Conservation (phyloP, 345 rosid species). For the Lepidium sativum region DNA sequence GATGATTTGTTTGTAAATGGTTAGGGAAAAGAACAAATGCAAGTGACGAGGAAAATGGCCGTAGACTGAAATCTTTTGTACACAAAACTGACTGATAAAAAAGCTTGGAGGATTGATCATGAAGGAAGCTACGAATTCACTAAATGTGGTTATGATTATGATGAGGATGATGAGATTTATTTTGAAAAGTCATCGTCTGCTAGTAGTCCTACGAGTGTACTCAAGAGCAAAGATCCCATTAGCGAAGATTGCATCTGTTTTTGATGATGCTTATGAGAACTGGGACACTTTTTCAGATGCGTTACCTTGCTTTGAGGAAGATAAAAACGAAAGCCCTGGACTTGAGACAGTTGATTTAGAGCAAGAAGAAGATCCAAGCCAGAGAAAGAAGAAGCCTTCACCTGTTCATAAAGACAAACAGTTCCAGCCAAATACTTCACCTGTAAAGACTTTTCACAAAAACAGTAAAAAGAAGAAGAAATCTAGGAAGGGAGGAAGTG, state of each 20-base stretch:
- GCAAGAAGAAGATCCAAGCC: conserved; percentile 9
- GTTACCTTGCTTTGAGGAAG: conserved; percentile 14
- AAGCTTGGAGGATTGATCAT: conserved; percentile 1
- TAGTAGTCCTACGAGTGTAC: conserved; percentile 24
- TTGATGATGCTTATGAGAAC: conserved; percentile 26
- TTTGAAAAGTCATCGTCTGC: conserved; percentile 11
- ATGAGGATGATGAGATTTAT: conserved; percentile 15
- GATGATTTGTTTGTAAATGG: not conserved
- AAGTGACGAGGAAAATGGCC: not conserved
- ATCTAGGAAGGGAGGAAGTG: conserved; percentile 3
- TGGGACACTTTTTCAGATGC: conserved; percentile 36
- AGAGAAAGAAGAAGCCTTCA: not conserved
- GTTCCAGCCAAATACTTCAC: not conserved
- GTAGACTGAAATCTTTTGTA: not conserved
- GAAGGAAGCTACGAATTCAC: not conserved
- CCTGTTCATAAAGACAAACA: not conserved
- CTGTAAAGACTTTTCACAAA: not conserved
- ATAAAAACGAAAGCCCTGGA: not conserved
- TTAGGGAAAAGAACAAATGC: conserved; percentile 1
- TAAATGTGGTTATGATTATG: too few relatives aligned
- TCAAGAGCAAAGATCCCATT: conserved; percentile 14
- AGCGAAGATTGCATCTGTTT: conserved; percentile 15
- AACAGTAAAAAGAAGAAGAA: conserved; percentile 14
- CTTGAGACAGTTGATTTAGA: conserved; percentile 4
- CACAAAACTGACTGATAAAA: not conserved